Conservation (phyloP, 495 filamentous ascomycete genomes). For the Neurospora cerealis region DNA sequence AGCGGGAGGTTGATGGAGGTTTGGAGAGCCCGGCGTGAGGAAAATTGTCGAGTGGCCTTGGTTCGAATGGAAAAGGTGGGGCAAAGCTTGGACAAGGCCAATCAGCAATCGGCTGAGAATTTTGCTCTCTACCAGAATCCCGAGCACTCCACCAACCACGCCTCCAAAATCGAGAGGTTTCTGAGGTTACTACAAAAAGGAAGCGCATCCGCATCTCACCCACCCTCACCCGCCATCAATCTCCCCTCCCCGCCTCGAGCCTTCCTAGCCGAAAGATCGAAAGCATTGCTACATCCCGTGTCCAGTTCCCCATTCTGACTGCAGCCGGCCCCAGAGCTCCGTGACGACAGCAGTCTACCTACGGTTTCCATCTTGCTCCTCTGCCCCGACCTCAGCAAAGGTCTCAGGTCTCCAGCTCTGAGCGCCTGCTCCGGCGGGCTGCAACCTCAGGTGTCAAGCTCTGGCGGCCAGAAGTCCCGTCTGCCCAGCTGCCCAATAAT, state of each 20-base stretch:
- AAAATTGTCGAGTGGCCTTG: conserved; percentile 16
- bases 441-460: background rate
- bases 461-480: background rate
- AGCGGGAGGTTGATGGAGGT: background rate
- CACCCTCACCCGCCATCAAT: background rate
- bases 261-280: background rate
- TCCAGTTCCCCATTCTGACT: background rate
- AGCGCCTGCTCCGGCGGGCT: background rate
- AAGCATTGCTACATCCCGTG: background rate
- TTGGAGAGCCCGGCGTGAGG: conserved; percentile 11
- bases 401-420: background rate
- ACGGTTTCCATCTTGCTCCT: background rate
- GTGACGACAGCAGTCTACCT: background rate
- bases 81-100: conserved; percentile 16
- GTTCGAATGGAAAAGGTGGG: conserved; percentile 5
- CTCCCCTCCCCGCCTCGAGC: background rate
- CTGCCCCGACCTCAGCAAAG: background rate
- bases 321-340: background rate
- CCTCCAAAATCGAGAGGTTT: background rate
- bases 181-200: background rate
- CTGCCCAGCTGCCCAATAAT: background rate
- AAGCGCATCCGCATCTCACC: background rate
- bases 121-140: conserved; percentile 18
- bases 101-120: conserved; percentile 26
- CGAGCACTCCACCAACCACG: background rate